Conservation (phyloP, 352 stramenopile genomes). For the Globisporangium perplexum region DNA sequence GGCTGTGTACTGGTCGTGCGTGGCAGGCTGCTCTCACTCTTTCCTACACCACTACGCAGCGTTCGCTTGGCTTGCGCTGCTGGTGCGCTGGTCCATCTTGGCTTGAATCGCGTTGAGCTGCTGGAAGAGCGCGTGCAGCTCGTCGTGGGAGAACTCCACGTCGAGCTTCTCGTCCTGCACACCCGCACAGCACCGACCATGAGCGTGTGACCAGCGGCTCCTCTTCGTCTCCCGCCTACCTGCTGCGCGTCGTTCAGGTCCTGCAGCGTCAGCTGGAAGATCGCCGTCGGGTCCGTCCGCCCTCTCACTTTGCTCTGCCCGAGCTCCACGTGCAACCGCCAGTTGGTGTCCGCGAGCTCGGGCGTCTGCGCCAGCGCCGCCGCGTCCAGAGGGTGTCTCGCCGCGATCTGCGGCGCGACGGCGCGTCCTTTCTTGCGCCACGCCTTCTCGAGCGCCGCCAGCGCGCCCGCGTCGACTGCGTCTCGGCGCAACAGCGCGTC, state of each 20-base stretch:
- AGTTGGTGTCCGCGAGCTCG: constrained; percentile 31
- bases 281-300: constrained; percentile 32
- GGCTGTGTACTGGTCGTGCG: too few relatives aligned
- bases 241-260: constrained; percentile 5
- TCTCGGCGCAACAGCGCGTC: constrained; percentile 16
- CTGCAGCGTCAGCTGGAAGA: constrained; percentile 47
- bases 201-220: background rate
- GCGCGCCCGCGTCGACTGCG: constrained; percentile 22
- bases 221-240: background rate
- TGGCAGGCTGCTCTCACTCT: too few relatives aligned
- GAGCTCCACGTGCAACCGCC: constrained; percentile 54
- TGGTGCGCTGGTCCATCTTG: constrained; percentile 25
- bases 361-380: background rate
- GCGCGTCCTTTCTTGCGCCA: constrained; percentile 54
- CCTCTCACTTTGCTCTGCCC: constrained; percentile 30
- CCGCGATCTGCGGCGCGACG: constrained; percentile 6
- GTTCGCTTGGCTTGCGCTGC: background rate
- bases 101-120: constrained; percentile 60
- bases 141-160: constrained; percentile 50
- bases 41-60: background rate
- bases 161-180: constrained; percentile 42
- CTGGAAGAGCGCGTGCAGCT: constrained; percentile 46
- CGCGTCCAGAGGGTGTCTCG: constrained; percentile 9
- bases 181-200: background rate
- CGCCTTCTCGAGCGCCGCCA: constrained; percentile 32